Evolutionary conservation across 768 basidiomycete species (phyloP), one percentile per base, ranked within the genome.

Genomic region (Lactarius deliciosus): DNA sequence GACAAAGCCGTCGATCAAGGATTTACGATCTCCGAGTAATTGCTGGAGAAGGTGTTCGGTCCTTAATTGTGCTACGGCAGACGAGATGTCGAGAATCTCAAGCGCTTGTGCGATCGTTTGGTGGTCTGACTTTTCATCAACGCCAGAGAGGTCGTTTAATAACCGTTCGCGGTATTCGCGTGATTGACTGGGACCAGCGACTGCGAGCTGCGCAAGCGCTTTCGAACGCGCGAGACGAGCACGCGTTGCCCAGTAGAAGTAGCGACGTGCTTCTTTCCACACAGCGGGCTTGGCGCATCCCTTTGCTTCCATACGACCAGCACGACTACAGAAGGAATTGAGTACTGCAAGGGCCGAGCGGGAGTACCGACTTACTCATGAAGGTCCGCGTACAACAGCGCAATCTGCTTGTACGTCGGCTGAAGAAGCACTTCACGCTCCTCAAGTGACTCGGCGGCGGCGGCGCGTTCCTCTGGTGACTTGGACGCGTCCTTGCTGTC

Each of bases 251-350:
- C 94, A 97, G 79, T 96, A 96, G 84, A 98, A 96, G 74, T 88
- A 83, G 68, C 94, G 85, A 66, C 94, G 88, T 63, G 95, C 87
- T 61, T 91, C 83, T 77, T 91, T 93, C 96, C 96, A 98, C 56
- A 88, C 84, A 34, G 86, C 82, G 22, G 92, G 82, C 68, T 89
- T 90, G 9, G 96, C 96, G 70, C 96, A 96, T 20, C 93, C 94
- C 79, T 98, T 98, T 32, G 96, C 96, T 78, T 97, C 93, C 95
- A 97, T 96, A 57, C 96, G 93, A 57, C 95, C 95, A 55, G 86
- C 84, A 57, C 96, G 93, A 77, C 95, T 96, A 73, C 64, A 67
- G 22, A 56, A 45, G 60, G 15, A 32, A 32, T 58, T 38, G 63
- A 53, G 62, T 38, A 7, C 38, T n/a, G 59, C 45, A 28, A 64